Conservation (phyloP, 2,329 filamentous ascomycete species). For the Penicillium frequentans region DNA sequence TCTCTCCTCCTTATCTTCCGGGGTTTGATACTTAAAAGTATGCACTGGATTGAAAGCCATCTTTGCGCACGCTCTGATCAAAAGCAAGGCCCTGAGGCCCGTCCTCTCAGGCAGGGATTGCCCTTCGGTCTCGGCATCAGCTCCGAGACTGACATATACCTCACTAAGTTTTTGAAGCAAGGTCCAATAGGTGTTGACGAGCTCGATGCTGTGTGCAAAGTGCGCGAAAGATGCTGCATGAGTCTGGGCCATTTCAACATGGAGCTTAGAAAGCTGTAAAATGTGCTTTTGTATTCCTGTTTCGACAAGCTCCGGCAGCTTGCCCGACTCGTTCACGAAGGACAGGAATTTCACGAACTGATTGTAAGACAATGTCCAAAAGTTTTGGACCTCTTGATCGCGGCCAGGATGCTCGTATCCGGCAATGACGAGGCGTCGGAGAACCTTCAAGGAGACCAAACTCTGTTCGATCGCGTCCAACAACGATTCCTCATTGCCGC, state of each 20-base stretch:
- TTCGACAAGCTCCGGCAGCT: constrained; percentile 54
- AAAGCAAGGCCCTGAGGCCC: constrained; percentile 76
- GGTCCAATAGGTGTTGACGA: constrained; percentile 83
- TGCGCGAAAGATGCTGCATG: constrained; percentile 82
- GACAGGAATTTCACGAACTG: constrained; percentile 76
- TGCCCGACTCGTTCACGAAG: constrained; percentile 60
- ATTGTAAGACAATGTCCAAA: constrained; percentile 76
- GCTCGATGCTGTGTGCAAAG: constrained; percentile 73
- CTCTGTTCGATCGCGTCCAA: constrained; percentile 72
- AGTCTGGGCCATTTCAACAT: constrained; percentile 76
- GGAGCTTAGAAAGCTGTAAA: constrained; percentile 86
- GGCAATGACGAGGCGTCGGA: constrained; percentile 74
- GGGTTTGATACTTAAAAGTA: constrained; percentile 78
- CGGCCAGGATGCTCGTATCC: constrained; percentile 83
- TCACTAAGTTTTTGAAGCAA: constrained; percentile 75
- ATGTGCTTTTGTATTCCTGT: constrained; percentile 79
- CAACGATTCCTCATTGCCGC: constrained; percentile 59
- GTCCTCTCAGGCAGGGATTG: constrained; percentile 71
- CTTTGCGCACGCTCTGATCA: constrained; percentile 78
- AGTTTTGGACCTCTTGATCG: constrained; percentile 71
- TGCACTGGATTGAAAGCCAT: constrained; percentile 80
- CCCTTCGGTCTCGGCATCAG: constrained; percentile 50
- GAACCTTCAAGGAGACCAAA: constrained; percentile 72
- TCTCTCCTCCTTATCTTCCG: constrained; percentile 74
- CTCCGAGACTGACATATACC: constrained; percentile 52